Conservation (phyloP, 140 eudicot genomes). For the Cichorium intybus region DNA sequence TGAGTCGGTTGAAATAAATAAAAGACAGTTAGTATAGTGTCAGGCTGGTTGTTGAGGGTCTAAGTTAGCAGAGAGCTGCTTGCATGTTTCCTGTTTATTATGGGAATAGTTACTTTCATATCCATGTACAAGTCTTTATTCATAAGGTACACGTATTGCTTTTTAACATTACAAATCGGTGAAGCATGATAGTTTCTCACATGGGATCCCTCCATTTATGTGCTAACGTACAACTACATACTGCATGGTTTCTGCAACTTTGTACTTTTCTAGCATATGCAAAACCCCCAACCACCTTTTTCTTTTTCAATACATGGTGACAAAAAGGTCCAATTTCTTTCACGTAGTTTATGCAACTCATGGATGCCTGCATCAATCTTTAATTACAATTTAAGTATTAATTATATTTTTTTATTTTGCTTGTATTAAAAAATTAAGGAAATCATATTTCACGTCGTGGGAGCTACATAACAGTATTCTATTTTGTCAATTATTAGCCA, state of each 20-base stretch:
- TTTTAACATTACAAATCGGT: slow-evolving; percentile 1
- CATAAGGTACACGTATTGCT: background rate
- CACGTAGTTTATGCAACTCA: slow-evolving; percentile 3
- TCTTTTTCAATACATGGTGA: background rate
- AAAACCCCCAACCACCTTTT: background rate
- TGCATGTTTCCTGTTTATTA: slow-evolving; percentile 14
- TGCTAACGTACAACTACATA: slow-evolving; percentile 16
- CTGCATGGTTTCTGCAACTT: slow-evolving; percentile 18
- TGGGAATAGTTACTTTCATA: background rate
- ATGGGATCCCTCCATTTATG: slow-evolving; percentile 30
- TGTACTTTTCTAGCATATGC: slow-evolving; percentile 26
- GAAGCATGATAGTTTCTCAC: slow-evolving; percentile 18
- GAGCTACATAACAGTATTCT: background rate
- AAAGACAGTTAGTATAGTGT: slow-evolving; percentile 56
- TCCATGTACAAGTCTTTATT: background rate
- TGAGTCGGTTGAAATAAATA: slow-evolving; percentile 40
- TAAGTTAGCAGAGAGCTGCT: slow-evolving; percentile 20
- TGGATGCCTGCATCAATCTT: background rate
- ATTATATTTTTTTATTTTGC: background rate
- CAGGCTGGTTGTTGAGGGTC: slow-evolving; percentile 59
- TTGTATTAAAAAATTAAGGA: too few relatives aligned
- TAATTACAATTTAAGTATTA: background rate
- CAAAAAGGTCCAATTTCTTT: background rate
- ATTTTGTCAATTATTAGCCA: background rate
- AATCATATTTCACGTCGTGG: too few relatives aligned